Base-by-base conservation (phyloP, 805 yeast species). In the Zygosaccharomyces rouxii region DNA sequence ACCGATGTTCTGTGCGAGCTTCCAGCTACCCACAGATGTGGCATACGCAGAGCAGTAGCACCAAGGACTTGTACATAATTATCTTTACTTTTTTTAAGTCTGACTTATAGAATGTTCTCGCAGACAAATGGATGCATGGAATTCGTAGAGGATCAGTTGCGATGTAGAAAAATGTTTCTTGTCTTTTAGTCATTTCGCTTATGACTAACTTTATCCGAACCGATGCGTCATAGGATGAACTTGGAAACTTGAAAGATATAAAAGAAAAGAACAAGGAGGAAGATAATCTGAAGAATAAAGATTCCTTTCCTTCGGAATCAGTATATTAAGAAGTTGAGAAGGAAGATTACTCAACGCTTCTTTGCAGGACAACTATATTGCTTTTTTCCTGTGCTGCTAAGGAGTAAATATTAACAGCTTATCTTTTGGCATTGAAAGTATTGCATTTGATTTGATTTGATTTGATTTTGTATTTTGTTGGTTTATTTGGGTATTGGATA, bases 1-100 rank as follows among this genome's bases (percentile, higher is more conserved):
- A 63, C 92, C 92, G 29, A 94, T 94, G 99, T 90, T 79, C 64
- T 89, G 97, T 68, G 86, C 89, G 3, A 74, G 89, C 5, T 90
- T 90, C 67, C 66, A 67, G 58, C 73, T 94, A 28, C 95, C 95
- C 0, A 75, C 73, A 55, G 80, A 76, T 49, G 81, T 84, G 46
- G 55, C 55, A 14, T 40, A 22, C 26, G 44, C 42, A 21, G 26
- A 18, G 18, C 5, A n/a, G 22, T n/a, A 25, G 11, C 10, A 7
- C 2, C 28, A 5, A 25, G 28, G 10, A 9, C 44, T 16, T 39
- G 35, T 41, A 41, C 26, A 19, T 41, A 41, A 29, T 18, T 16
- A 16, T 18, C 23, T 19, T 23, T 14, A 13, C 25, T 25, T 31
- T 28, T n/a, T 18, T 16, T 18, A 14, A 38, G 16, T 13, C 3